Base-by-base conservation (phyloP, 1,284 basidiomycete genomes). In the Microbotryomycetes sp. region DNA sequence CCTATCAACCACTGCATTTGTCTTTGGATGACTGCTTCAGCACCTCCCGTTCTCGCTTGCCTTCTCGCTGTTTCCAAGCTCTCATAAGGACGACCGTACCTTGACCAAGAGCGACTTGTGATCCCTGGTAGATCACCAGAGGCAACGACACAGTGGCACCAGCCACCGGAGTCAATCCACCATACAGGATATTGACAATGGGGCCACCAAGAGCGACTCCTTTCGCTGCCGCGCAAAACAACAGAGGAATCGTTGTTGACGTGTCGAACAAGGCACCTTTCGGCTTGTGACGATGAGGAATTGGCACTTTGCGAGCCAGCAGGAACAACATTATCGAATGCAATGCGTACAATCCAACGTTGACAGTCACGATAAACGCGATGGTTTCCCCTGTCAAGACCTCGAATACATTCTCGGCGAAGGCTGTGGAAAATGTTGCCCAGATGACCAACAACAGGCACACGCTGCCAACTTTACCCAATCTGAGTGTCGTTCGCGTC, bases 371-470 rank as follows among this genome's bases (percentile, higher is more conserved):
- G 58, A 74, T 64, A 55, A 75, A 71, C 3, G 70, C 66, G 58
- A 75, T 68, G 4, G 74, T 73, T 19, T 70, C 62, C 16, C 64
- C 65, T 0, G 70, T 65, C 14, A 74, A 60, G 4, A 63, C 63
- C 29, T 72, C 47, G 53, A 76, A 74, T 0, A 73, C 71, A 12
- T 68, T 63, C 0, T 70, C 70, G 57, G 72, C 68, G 61, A 76
- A 76, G 0, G 74, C 73, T 15, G 67, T 72, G 29, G 70, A 73
- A 62, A 76, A 76, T 4, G 71, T 32, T 6, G 22, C 72, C 74
- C 74, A 76, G 47, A 76, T 71, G 29, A 74, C 70, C 9, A 68
- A 64, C 2, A 76, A 59, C 12, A 76, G 51, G 54, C 73, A 74
- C 31, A 74, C 53, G 15, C 64, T 64, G 3, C 71, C 73, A 3